Evolutionary conservation across 768 basidiomycete genomes (phyloP), one percentile per base, ranked within the genome.

Genomic region (Crucibulum laeve): DNA sequence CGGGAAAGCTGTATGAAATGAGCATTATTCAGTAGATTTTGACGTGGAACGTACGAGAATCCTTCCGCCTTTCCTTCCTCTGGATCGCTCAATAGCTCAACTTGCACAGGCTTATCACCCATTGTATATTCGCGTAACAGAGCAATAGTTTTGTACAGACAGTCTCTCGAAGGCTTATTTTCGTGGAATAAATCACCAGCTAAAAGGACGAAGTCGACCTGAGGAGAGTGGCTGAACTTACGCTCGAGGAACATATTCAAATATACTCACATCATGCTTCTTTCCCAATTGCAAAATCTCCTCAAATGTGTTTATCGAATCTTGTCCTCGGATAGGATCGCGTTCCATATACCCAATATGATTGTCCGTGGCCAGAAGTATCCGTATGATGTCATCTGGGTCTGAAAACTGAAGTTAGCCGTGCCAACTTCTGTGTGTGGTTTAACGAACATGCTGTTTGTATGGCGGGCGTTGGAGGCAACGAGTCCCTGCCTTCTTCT

Each of bases 111-210:
- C 53, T 82, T 85, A 59, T 95, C 84, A 4, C 88, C 87, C 42
- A 98, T 55, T 0, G 91, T 91, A 62, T 88, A 91, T 65, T 99
- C 91, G 40, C 96, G 80, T 44, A 99, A 65, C 11, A 97, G 72
- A 1, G 91, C 90, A 55, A 91, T 89, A 1, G 86, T 87, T 58
- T 89, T 82, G 64, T 94, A 95, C 23, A 98, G 63, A 50, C 87
- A 87, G 41, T 91, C 90, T 50, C 95, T 70, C 22, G 90, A 90
- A 0, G 96, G 96, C 48, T 92, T 81, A 63, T 98, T 99, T 57
- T 99, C 96, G 61, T 99, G 96, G 58, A 99, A 99, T 3, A 99
- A 70, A 60, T 99, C 96, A 5, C 96, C 96, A 11, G 87, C 95
- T 5, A 98, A 80, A 6, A 99, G 79, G 34, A 99, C 76, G 59